phyloP scores from a whole-genome alignment of 2,329 filamentous ascomycete species.

The Botrytis paeoniae region DNA sequence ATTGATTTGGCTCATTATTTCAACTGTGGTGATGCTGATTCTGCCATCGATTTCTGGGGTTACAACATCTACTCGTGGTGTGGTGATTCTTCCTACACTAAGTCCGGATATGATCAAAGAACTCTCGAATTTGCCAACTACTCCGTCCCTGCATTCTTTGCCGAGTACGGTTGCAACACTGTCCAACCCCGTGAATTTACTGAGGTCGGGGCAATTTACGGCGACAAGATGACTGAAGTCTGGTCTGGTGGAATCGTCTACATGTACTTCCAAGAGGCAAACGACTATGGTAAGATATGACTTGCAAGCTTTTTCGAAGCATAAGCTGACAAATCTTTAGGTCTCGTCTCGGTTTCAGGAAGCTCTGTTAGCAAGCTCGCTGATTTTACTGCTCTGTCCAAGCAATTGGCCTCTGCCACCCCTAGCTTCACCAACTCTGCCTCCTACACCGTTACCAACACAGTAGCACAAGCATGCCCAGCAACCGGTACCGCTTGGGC shows the following conservation, averaged over 20 bases:
- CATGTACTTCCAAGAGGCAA: constrained; percentile 93
- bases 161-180: constrained; percentile 95
- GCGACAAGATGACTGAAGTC: constrained; percentile 74
- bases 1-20: constrained; percentile 85
- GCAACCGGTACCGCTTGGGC: constrained; percentile 62
- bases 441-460: constrained; percentile 73
- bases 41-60: constrained; percentile 92
- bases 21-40: constrained; percentile 71
- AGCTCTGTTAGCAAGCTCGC: constrained; percentile 61
- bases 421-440: constrained; percentile 64
- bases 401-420: constrained; percentile 63
- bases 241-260: constrained; percentile 98
- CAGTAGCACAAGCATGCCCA: constrained; percentile 68
- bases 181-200: constrained; percentile 69
- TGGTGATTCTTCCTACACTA: constrained; percentile 71
- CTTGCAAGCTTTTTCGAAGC: not conserved
- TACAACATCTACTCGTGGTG: constrained; percentile 99
- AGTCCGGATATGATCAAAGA: constrained; percentile 78
- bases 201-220: constrained; percentile 81
- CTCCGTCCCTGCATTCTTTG: constrained; percentile 95
- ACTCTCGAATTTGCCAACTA: constrained; percentile 85
- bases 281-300: constrained; percentile 69
- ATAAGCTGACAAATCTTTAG: constrained; percentile 41
- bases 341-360: constrained; percentile 63
- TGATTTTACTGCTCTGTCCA: constrained; percentile 72